Base-by-base conservation (phyloP, 768 basidiomycete species). In the Collybia sordida region DNA sequence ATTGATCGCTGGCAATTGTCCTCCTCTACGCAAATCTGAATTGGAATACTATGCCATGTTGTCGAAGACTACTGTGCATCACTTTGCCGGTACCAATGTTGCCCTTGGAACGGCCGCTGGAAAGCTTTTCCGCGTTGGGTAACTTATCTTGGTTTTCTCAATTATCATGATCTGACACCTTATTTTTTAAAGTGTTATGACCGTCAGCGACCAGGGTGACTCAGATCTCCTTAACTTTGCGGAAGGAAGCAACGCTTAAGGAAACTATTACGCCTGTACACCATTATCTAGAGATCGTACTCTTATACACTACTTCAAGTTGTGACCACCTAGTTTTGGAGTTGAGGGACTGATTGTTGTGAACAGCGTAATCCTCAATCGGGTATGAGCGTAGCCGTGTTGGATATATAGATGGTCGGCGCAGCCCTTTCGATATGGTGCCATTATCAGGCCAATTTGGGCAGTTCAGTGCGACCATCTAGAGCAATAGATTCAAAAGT, bases 31-130 rank as follows among this genome's bases (percentile, higher is more conserved):
- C 72, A 97, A 97, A 73, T 98, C 96, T 53, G 97, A 99, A 81
- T 82, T 99, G 52, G 97, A 99, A 80, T 99, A 98, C 81, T 99
- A 98, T 69, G 97, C 94, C 76, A 97, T 97, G 95, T 82, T 99
- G 69, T 97, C 94, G 60, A 99, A 99, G 81, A 98, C 96, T 50
- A 85, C 90, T 50, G 96, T 98, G 50, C 97, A 98, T 77, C 95
- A 98, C 78, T 99, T 97, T 71, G 80, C 85, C 57, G 97, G 97
- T 57, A 94, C 94, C 56, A 99, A 99, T 69, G 93, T 98, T 61
- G 91, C 96, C 52, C 88, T 99, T 57, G 97, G 97, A 51, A 99
- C 97, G 44, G 97, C 97, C 71, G 95, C 97, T 52, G 97, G 97
- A 70, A 96, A 95, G 77, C 86, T 98, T 59, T 99, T 98, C 91